Percentiles rank a stretch among this genome's conserved stretches.
phyloP scores from a whole-genome alignment of 225 moss, liverwort and hornwort species.

The Polytrichum formosum region DNA sequence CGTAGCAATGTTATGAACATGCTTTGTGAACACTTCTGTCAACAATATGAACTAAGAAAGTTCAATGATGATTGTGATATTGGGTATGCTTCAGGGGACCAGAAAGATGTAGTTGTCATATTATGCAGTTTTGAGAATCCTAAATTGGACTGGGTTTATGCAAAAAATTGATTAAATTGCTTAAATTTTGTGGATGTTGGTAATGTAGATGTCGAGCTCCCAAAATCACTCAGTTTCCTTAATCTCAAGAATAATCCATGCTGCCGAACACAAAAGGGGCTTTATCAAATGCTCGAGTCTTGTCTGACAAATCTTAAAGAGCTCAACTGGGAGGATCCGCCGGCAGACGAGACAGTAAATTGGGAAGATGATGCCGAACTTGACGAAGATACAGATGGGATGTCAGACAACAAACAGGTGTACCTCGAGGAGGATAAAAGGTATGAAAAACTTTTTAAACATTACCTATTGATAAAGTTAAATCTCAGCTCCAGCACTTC shows the following conservation, averaged over 20 bases:
- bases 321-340: not conserved
- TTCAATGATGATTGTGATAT: too few species aligned
- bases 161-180: too few species aligned
- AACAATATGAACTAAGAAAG: too few species aligned
- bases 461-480: too few species aligned
- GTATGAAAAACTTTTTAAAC: not conserved
- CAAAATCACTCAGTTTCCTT: slow-evolving; percentile 46
- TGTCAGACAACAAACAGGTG: not conserved
- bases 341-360: not conserved
- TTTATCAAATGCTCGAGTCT: slow-evolving; percentile 2
- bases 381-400: not conserved
- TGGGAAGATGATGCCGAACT: not conserved
- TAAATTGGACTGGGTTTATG: too few species aligned
- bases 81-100: too few species aligned
- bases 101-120: too few species aligned
- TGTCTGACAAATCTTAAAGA: slow-evolving; percentile 5
- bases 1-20: too few species aligned
- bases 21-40: too few species aligned
- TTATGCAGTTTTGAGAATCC: too few species aligned
- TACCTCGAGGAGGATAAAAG: not conserved
- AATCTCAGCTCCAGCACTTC: too few species aligned
- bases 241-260: slow-evolving; percentile 50
- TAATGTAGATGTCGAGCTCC: slow-evolving; percentile 28
- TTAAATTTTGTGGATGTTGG: too few species aligned
- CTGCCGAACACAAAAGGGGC: slow-evolving; percentile 24